Percentiles rank a stretch among this genome's conserved stretches.
phyloP scores from a whole-genome alignment of 2,329 filamentous ascomycete species.

The Sarocladiaceae sp. region DNA sequence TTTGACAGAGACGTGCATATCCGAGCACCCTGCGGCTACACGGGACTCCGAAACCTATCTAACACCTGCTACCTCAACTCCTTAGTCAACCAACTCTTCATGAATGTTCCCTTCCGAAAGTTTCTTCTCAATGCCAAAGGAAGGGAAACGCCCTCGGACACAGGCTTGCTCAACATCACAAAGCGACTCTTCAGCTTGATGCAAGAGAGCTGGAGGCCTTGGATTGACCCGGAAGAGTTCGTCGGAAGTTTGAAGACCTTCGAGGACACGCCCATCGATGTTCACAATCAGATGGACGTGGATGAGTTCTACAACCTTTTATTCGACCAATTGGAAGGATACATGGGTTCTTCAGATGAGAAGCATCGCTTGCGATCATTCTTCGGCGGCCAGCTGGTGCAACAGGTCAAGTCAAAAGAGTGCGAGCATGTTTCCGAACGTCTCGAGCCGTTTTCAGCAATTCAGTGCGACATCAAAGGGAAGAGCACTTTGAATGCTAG shows the following conservation, averaged over 20 bases:
- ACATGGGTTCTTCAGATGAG: conserved; percentile 63
- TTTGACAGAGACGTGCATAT: conserved; percentile 66
- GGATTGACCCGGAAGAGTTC: conserved; percentile 67
- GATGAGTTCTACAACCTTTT: conserved; percentile 96
- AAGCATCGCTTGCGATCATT: conserved; percentile 75
- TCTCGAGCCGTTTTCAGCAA: conserved; percentile 85
- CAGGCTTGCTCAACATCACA: conserved; percentile 70
- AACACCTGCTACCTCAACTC: conserved; percentile 99
- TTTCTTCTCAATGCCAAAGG: conserved; percentile 72
- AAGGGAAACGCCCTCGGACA: conserved; percentile 48
- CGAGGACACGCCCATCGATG: conserved; percentile 78
- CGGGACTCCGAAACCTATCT: conserved; percentile 86
- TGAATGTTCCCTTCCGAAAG: conserved; percentile 82
- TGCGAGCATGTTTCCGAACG: conserved; percentile 91
- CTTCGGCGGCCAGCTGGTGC: conserved; percentile 86
- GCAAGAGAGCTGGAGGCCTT: conserved; percentile 75
- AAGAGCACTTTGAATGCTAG: conserved; percentile 82
- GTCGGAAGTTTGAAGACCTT: conserved; percentile 77
- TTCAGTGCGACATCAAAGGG: conserved; percentile 94
- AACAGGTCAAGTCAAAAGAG: conserved; percentile 93
- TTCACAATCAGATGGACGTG: conserved; percentile 92
- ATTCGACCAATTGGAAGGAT: conserved; percentile 85
- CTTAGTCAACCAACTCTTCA: conserved; percentile 88
- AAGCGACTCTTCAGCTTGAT: conserved; percentile 79
- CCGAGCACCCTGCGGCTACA: conserved; percentile 75